Evolutionary conservation across 192 early-diverging fungal species (phyloP), one percentile per base, ranked within the genome.

Genomic region (Mortierella hygrophila): DNA sequence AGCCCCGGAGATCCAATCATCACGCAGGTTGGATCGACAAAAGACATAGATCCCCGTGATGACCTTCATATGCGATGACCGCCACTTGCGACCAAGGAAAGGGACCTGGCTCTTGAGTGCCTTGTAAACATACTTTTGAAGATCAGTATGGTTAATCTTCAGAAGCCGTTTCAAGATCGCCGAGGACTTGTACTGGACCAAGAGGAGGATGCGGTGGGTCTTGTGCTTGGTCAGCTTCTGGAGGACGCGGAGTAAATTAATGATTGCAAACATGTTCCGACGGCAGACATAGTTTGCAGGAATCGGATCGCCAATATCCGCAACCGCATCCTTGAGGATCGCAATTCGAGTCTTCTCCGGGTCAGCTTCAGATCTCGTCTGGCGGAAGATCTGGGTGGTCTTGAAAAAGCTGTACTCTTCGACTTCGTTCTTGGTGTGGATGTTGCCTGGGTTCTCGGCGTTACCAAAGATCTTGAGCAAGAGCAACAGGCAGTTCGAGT

Each of bases 121-220:
- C 77, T 97, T 97, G 35, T 97, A 90, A 6, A 95, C 94, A 72
- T 95, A 96, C 4, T 95, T 78, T 46, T 95, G 93, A 8, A 96
- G 76, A 21, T 88, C 88, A 10, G 90, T 89, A 82, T 95, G 92
- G 9, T 92, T 89, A 15, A 97, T 92, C 83, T 95, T 96, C 4
- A 97, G 73, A 6, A 97, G 87, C 46, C 94, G 81, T 80, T 97
- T 97, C 35, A 97, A 78, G 32, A 97, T 94, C 3, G 95, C 92
- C 4, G 92, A 93, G 46, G 95, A 93, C 81, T 96, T 97, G 91
- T 96, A 97, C 77, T 97, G 95, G 1, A 97, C 95, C 15, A 97
- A 74, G 10, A 96, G 90, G 60, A 96, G 70, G 32, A 97, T 89
- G 10, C 96, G 90, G 71, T 96, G 95, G 0, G 91, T 91, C 76